phyloP scores from a whole-genome alignment of 768 basidiomycete genomes.

The Suillus subalutaceus region DNA sequence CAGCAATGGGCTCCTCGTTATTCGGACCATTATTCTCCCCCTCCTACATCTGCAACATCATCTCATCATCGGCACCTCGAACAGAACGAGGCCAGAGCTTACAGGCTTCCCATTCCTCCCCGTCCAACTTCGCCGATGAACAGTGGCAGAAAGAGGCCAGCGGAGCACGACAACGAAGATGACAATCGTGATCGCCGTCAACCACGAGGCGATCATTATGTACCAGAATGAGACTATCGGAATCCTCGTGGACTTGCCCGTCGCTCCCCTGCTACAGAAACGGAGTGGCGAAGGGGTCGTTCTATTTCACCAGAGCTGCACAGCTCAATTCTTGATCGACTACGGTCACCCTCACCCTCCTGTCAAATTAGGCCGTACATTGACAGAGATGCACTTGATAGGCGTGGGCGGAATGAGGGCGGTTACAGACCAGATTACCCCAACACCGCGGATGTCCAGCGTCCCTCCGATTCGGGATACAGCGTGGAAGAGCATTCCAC shows the following conservation, averaged over 20 bases:
- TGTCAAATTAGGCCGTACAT: background rate
- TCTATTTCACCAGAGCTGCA: background rate
- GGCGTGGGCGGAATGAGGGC: background rate
- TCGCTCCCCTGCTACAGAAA: constrained; percentile 13
- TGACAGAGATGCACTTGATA: background rate
- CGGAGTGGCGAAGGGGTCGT: constrained; percentile 15
- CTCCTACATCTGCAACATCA: background rate
- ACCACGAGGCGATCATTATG: constrained; percentile 26
- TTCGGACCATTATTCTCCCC: constrained; percentile 18
- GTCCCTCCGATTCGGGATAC: background rate
- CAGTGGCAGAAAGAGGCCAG: constrained; percentile 24
- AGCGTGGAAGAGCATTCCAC: background rate
- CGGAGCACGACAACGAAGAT: constrained; percentile 26
- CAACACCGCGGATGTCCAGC: background rate
- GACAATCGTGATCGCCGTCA: constrained; percentile 24
- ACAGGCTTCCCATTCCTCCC: constrained; percentile 11
- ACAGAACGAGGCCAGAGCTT: background rate
- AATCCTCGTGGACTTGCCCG: background rate
- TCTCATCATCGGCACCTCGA: background rate
- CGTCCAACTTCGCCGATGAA: constrained; percentile 15
- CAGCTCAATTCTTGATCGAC: background rate
- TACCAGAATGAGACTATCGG: constrained; percentile 11
- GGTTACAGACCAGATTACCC: background rate
- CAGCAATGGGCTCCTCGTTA: constrained; percentile 11
- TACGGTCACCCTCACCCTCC: background rate